Conservation (phyloP, 306 rosid genomes). For the Trifolium fragiferum region DNA sequence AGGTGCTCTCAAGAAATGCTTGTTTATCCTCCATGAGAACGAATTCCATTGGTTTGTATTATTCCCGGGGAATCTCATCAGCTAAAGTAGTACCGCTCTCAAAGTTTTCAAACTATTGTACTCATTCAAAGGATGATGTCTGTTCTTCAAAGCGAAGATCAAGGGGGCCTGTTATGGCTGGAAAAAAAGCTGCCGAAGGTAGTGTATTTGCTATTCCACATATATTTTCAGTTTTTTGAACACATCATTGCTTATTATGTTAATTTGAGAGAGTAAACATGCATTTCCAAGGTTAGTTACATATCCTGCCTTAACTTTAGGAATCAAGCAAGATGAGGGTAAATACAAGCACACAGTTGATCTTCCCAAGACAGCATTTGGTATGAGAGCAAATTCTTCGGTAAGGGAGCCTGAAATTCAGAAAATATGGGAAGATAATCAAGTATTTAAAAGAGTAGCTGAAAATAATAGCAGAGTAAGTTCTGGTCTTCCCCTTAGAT, state of each 20-base stretch:
- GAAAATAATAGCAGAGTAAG: conserved; percentile 86
- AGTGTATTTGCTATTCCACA: conserved; percentile 24
- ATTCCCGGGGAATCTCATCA: conserved; percentile 58
- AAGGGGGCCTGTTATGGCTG: conserved; percentile 92
- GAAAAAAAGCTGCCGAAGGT: conserved; percentile 85
- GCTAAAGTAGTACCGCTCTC: conserved; percentile 52
- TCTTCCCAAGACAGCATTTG: conserved; percentile 89
- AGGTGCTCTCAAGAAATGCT: conserved; percentile 69
- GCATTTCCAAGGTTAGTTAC: conserved; percentile 37
- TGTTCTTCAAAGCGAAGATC: conserved; percentile 82
- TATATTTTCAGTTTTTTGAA: conserved; percentile 11
- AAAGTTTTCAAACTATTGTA: conserved; percentile 48
- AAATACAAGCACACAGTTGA: conserved; percentile 97
- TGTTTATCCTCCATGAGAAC: conserved; percentile 58
- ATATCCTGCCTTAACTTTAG: conserved; percentile 51
- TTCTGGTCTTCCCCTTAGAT: conserved; percentile 34
- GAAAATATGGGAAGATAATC: conserved; percentile 90
- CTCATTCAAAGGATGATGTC: conserved; percentile 53
- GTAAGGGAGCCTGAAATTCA: conserved; percentile 93
- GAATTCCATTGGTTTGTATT: conserved; percentile 52
- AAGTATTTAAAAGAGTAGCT: conserved; percentile 72
- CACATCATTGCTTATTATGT: conserved; percentile 21
- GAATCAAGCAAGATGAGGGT: conserved; percentile 80
- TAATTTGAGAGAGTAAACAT: conserved; percentile 27
- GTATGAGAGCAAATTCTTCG: conserved; percentile 89